Base-by-base conservation (phyloP, 2,329 filamentous ascomycete genomes). In the Aquanectria penicillioides region DNA sequence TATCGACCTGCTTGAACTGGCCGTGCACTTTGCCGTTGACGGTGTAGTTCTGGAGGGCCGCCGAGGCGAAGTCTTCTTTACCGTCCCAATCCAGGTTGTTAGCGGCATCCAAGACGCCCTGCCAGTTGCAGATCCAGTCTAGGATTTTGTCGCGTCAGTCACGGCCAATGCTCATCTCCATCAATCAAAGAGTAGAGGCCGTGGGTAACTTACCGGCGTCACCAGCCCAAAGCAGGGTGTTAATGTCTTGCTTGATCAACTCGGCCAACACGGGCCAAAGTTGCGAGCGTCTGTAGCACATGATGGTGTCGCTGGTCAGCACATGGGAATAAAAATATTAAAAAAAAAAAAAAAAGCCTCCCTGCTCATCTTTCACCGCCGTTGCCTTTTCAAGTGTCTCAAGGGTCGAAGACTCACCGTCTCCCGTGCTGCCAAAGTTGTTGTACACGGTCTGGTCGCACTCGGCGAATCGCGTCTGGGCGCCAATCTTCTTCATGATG, bases 121-220 rank as follows among this genome's bases (percentile, higher is more conserved):
- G 73, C 80, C 83, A 86, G 71, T 86, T 87, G 65, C 83, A 86
- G 50, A 86, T 83, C 73, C 78, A 86, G 64, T 87, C 84, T 67
- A n/a, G 18, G 7, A 11, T 9, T 23, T 17, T 25, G 11, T 11
- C 12, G n/a, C n/a, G n/a, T n/a, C n/a, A n/a, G n/a, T n/a, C n/a
- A n/a, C n/a, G n/a, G n/a, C n/a, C n/a, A n/a, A n/a, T n/a, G n/a
- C n/a, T n/a, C n/a, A n/a, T n/a, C n/a, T n/a, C n/a, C n/a, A n/a
- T n/a, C n/a, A n/a, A n/a, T n/a, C n/a, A n/a, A n/a, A n/a, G n/a
- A n/a, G n/a, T n/a, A n/a, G n/a, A n/a, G n/a, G n/a, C n/a, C 10
- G 47, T 20, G 3, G 17, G 18, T 3, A 11, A 63, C 68, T 64
- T 56, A 74, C 74, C 75, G 3, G 83, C 79, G 52, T 86, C 84